Evolutionary conservation across 257 asterid genomes (phyloP), one percentile per base, ranked within the genome.

Genomic region (Solanum bulbocastanum): DNA sequence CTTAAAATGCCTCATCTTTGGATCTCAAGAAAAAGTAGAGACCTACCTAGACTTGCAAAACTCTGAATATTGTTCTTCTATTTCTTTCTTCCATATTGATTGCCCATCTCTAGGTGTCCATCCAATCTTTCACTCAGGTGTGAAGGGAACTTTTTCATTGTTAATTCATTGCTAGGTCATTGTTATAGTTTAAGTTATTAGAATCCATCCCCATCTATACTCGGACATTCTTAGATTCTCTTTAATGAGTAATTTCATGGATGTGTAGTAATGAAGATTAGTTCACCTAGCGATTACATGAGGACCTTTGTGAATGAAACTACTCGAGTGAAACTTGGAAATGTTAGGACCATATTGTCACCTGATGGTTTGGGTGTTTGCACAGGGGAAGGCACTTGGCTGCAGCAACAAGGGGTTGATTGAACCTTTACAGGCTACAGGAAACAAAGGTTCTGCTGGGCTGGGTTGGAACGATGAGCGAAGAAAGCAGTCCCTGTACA

Each of bases 391-490:
- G 90, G 91, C 96, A 82, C 98, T 96, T 73, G 98, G 98, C 7
- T 44, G 88, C 85, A 92, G 94, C 91, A 88, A 89, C 82, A 94
- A 92, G 87, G 99, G 98, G 8, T 89, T 96, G 91, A 90, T 90
- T 23, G 98, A 95, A 89, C 99, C 98, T 56, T 85, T 96, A 71
- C 94, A 89, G 89, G 95, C 98, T 40, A 87, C 86, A 44, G 98
- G 98, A 81, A 95, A 95, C 92, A 95, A 93, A 87, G 99, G 99
- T 76, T 93, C 91, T 91, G 98, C 99, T 79, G 98, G 99, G 78
- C 81, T 96, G 90, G 98, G 99, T 74, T 96, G 98, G 98, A 89
- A 90, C 85, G 89, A 91, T 73, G 89, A 91, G 88, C 88, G 94
- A 85, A 91, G 94, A 89, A 93, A 90, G 88, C 87, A 83, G 42